Conservation (phyloP, 805 yeast species). For the Ogataea ganodermae region DNA sequence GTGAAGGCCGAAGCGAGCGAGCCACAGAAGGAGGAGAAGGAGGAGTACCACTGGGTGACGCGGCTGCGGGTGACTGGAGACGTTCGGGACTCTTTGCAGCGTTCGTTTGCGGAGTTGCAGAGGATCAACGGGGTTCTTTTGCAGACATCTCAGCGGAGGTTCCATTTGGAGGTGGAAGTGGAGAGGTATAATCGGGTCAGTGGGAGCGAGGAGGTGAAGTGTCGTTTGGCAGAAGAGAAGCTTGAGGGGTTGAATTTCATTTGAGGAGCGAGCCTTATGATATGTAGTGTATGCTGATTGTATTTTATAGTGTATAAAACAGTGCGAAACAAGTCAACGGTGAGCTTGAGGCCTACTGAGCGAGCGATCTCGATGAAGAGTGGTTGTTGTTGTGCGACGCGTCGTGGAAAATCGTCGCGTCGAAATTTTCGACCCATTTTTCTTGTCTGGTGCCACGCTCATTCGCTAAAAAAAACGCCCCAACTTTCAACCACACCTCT, state of each 20-base stretch:
- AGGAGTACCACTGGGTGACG: slow-evolving; percentile 33
- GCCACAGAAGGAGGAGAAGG: no score
- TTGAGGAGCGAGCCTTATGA: slow-evolving; percentile 20
- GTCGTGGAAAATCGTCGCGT: no score
- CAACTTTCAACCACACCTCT: no score
- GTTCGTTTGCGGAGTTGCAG: slow-evolving; percentile 28
- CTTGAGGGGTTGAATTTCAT: slow-evolving; percentile 50
- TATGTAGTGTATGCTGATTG: no score
- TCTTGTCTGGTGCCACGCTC: not conserved
- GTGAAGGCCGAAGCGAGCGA: slow-evolving; percentile 2
- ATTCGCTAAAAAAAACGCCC: no score
- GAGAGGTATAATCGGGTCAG: slow-evolving; percentile 28
- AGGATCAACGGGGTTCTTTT: slow-evolving; percentile 22
- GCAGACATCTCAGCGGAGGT: slow-evolving; percentile 18
- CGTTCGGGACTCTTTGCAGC: slow-evolving; percentile 15
- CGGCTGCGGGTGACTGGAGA: slow-evolving; percentile 29
- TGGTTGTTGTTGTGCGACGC: no score
- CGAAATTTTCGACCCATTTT: no score
- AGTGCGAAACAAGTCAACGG: not conserved
- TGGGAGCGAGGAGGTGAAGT: slow-evolving; percentile 29
- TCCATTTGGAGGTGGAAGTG: slow-evolving; percentile 32
- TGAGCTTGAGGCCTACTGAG: not conserved
- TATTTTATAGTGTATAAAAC: no score
- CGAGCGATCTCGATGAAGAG: not conserved
- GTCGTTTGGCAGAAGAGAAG: slow-evolving; percentile 42